A percentile compares a stretch with the other conserved stretches of the same genome.
These are phyloP conservation scores for Penicillium sp. DNA, from an alignment of 2,329 filamentous ascomycete species.

Conservation along the genomic window DNA sequence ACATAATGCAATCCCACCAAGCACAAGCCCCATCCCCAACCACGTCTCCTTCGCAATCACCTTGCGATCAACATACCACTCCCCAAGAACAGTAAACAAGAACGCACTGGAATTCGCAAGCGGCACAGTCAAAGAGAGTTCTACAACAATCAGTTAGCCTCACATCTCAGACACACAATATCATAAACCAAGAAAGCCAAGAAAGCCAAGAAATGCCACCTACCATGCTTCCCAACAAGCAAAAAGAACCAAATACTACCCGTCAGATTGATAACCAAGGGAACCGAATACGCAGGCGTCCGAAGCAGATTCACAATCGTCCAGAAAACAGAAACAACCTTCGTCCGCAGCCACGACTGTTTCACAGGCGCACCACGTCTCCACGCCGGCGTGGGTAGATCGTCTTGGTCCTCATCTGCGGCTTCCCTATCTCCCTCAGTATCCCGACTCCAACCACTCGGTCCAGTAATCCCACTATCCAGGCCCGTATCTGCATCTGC, in stretches of 20 bases:
- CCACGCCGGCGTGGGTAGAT: slow-evolving; percentile 23
- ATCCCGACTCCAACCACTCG: slow-evolving; percentile 22
- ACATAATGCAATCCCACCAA: slow-evolving; percentile 73
- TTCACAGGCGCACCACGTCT: slow-evolving; percentile 16
- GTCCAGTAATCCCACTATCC: slow-evolving; percentile 28
- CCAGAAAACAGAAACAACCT: slow-evolving; percentile 58
- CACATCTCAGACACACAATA: neutral
- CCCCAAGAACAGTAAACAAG: slow-evolving; percentile 86
- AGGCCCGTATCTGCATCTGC: slow-evolving; percentile 41
- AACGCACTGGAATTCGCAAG: slow-evolving; percentile 93
- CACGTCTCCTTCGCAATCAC: slow-evolving; percentile 79
- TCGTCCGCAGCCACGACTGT: slow-evolving; percentile 53
- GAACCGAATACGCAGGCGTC: slow-evolving; percentile 75
- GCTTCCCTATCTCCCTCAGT: slow-evolving; percentile 8
- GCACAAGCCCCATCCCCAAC: slow-evolving; percentile 69
- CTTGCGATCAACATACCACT: slow-evolving; percentile 91
- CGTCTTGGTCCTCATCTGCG: slow-evolving; percentile 11
- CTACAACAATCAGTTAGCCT: slow-evolving; percentile 38
- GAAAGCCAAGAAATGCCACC: slow-evolving; percentile 30
- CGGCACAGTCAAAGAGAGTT: slow-evolving; percentile 84
- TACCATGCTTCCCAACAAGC: slow-evolving; percentile 83
- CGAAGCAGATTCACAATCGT: slow-evolving; percentile 67
- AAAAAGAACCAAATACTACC: slow-evolving; percentile 96
- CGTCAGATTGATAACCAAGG: slow-evolving; percentile 77
- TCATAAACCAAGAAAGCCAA: neutral